Evolutionary conservation across 352 stramenopile genomes (phyloP), one percentile per base, ranked within the genome.

Genomic region (Globisporangium megalacanthum): DNA sequence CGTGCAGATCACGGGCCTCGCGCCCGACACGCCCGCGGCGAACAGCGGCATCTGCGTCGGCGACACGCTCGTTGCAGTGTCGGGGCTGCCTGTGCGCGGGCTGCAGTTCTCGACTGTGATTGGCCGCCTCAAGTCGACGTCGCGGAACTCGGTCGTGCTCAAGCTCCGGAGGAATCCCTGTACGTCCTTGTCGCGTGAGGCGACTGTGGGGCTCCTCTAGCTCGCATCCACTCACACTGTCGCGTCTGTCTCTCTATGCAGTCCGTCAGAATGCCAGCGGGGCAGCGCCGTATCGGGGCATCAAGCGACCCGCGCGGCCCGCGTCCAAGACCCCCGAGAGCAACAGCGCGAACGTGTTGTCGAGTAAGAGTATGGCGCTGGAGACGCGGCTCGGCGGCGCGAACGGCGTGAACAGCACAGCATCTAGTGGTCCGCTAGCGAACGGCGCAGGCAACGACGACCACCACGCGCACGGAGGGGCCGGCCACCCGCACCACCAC

Each of bases 51-150:
- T 92, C 46, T 89, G 77, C 47, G 81, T 92, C 3, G 81, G 81
- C n/a, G 81, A 92, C 37, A 92, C 77, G 20, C 66, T 92, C 0
- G 81, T 91, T 3, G 81, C 81, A 0, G 81, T 91, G 2, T 91
- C 81, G 6, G 81, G 81, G 0, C 47, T 91, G 11, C 78, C 81
- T 0, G 81, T 91, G 42, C 78, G 79, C 55, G 81, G 79, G n/a
- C 73, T 91, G 5, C 81, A 91, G 57, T 91, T 91, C 56, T 88
- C 77, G n/a, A 91, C 78, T 3, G 79, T 91, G 20, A 91, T 91
- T 57, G 81, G 81, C 2, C 72, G 79, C 1, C 72, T 91, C 41
- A 91, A 91, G 56, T 91, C 81, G 39, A 88, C 77, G 39, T 87
- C 81, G 10, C 75, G 81, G 44, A 91, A 83, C 64, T 91, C 81